phyloP scores from a whole-genome alignment of 208 protist species.

The Crithidia expoeki region DNA sequence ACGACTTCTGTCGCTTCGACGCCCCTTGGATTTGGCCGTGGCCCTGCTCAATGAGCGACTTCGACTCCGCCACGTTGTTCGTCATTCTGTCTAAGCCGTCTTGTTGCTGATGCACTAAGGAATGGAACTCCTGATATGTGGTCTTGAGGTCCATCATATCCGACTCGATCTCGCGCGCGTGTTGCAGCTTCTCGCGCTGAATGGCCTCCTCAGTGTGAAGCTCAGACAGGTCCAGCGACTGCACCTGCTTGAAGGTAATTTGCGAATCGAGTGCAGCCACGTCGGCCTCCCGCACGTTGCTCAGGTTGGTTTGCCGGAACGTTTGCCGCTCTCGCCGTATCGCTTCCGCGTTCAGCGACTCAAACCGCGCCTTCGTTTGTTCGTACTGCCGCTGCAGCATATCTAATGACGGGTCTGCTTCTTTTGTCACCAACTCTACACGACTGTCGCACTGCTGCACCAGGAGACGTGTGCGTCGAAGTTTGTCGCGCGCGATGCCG shows the following conservation, averaged over 20 bases:
- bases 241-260: constrained; percentile 51
- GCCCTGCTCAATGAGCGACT: constrained; percentile 63
- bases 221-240: constrained; percentile 55
- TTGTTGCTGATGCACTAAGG: constrained; percentile 74
- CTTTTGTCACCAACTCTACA: constrained; percentile 28
- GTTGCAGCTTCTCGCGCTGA: constrained; percentile 71
- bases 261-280: constrained; percentile 33
- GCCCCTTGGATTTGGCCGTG: constrained; percentile 62
- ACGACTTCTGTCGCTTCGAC: constrained; percentile 53
- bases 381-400: constrained; percentile 46
- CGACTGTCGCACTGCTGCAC: constrained; percentile 55
- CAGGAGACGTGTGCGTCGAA: constrained; percentile 50
- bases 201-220: constrained; percentile 78
- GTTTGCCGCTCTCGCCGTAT: constrained; percentile 60
- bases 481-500: constrained; percentile 56
- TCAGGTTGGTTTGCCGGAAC: constrained; percentile 39
- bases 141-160: constrained; percentile 76
- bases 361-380: constrained; percentile 44
- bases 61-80: constrained; percentile 56
- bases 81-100: constrained; percentile 55
- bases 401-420: constrained; percentile 32
- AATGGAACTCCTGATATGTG: constrained; percentile 80
- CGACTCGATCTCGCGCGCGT: constrained; percentile 72
- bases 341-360: constrained; percentile 51
- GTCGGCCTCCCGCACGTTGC: constrained; percentile 8